phyloP scores from a whole-genome alignment of 2,329 filamentous ascomycete genomes.

The Arthrobotrys iridis region DNA sequence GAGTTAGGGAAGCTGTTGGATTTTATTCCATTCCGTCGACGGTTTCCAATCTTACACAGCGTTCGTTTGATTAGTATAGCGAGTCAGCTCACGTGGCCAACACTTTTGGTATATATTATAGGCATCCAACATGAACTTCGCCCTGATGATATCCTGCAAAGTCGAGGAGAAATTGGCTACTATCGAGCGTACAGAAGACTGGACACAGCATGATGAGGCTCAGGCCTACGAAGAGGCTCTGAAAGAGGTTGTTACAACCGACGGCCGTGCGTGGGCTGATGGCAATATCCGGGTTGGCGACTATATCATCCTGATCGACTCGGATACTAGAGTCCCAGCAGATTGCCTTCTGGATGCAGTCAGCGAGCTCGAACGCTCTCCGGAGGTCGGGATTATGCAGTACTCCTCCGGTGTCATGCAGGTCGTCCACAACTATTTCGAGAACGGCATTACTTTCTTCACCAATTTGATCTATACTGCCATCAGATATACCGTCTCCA shows the following conservation, averaged over 20 bases:
- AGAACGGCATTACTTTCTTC: constrained; percentile 76
- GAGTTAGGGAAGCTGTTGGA: not conserved
- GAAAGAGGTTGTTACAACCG: constrained; percentile 72
- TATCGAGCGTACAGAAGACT: constrained; percentile 69
- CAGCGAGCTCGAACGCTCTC: constrained; percentile 82
- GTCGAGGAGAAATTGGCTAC: constrained; percentile 74
- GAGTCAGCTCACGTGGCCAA: constrained; percentile 52
- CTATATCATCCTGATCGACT: constrained; percentile 81
- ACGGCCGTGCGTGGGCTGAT: constrained; percentile 80
- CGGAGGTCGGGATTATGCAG: constrained; percentile 81
- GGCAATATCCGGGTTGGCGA: constrained; percentile 87
- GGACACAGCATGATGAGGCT: constrained; percentile 76
- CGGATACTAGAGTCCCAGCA: constrained; percentile 78
- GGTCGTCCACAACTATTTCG: constrained; percentile 77
- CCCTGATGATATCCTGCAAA: constrained; percentile 73
- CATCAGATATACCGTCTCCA: constrained; percentile 79
- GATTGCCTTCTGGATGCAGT: constrained; percentile 83
- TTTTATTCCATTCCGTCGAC: constrained; percentile 12
- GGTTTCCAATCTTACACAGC: not conserved
- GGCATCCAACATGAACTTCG: constrained; percentile 79
- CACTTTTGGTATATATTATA: constrained; percentile 63
- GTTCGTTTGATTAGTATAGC: constrained; percentile 1
- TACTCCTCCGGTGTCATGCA: constrained; percentile 82
- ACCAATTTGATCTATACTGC: constrained; percentile 79
- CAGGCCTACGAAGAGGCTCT: constrained; percentile 73